Base-by-base conservation (phyloP, 257 asterid genomes). In the Penstemon newberryi region DNA sequence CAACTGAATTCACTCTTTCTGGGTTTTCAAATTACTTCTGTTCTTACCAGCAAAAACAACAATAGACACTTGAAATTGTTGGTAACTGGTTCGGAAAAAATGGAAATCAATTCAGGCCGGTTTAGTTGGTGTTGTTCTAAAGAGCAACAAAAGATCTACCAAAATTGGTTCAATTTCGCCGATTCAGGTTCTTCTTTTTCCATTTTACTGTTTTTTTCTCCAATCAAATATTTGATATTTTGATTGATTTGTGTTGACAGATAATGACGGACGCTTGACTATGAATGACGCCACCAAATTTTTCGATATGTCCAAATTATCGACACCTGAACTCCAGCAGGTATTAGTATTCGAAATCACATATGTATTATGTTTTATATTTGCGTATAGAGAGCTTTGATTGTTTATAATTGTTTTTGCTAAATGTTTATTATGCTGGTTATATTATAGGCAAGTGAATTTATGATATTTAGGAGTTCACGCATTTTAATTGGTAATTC, bases 261-360 rank as follows among this genome's bases (percentile, higher is more conserved):
- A 92, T 77, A 84, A 86, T 0, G 98, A 92, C 73, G 93, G 93
- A 36, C 95, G 97, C 49, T 60, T 92, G 53, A 89, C 93, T 11
- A 97, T 89, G 59, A 90, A 74, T 71, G 97, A 89, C 13, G 91
- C 95, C 25, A 81, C 82, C 3, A 84, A 69, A 33, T 78, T 92
- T 66, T 87, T 92, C 66, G 63, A 80, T n/a, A 56, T 86, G 85
- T 89, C 97, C 38, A 83, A 82, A 75, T 74, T 92, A 8, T 70
- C 95, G 7, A 82, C 81, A 74, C 82, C 81, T 5, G 91, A 89
- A 78, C 89, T 92, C 66, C 87, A 92, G 78, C 96, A 86, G 96
- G 98, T 87, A 41, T 36, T 62, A 8, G 41, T 6, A 45, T 54
- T 15, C 37, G 45, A 49, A 42, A 44, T 8, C 18, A 15, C 18